Evolutionary conservation across 768 basidiomycete species (phyloP), one percentile per base, ranked within the genome.

Genomic region (Tylopilus cervinicoccineus): DNA sequence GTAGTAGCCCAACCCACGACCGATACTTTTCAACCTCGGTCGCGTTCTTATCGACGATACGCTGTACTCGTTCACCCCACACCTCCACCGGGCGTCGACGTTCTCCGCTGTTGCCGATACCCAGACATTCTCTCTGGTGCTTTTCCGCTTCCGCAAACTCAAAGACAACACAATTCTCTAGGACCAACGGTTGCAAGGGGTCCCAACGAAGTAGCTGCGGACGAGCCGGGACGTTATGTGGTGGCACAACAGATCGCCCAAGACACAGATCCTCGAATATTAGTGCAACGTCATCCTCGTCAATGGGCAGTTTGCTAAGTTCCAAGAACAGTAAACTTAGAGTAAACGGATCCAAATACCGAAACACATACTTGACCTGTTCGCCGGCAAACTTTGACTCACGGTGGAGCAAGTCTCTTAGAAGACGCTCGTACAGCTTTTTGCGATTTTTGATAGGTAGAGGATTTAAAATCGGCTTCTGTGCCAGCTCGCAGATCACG

Each of bases 231-330:
- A 93, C 78, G 14, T 77, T 73, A 47, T 88, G 78, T 0, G 94
- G 94, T 5, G 92, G 91, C 19, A 91, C 68, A 14, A 82, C 72
- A 4, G 87, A 86, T 24, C 92, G 81, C 5, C 86, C 86, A 16
- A 88, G 80, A 62, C 88, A 73, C 23, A 97, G 64, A 58, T 97
- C 95, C 56, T 97, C 95, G 57, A 91, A 92, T 45, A 98, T 67
- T 32, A 93, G 74, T 0, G 78, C 80, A 26, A 90, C 79, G 53
- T 97, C 95, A 43, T 89, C 85, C 59, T 89, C 87, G 55, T 84
- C 82, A 46, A 96, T 78, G 0, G 89, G 80, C 23, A 93, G 71
- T 61, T 79, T 81, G 59, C 90, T 93, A 14, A 12, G 45, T 50
- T 12, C 12, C 17, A 36, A 40, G 13, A 33, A n/a, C 4, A n/a